Evolutionary conservation across 208 protist genomes (phyloP).

Genomic region (Leishmania braziliensis): DNA sequence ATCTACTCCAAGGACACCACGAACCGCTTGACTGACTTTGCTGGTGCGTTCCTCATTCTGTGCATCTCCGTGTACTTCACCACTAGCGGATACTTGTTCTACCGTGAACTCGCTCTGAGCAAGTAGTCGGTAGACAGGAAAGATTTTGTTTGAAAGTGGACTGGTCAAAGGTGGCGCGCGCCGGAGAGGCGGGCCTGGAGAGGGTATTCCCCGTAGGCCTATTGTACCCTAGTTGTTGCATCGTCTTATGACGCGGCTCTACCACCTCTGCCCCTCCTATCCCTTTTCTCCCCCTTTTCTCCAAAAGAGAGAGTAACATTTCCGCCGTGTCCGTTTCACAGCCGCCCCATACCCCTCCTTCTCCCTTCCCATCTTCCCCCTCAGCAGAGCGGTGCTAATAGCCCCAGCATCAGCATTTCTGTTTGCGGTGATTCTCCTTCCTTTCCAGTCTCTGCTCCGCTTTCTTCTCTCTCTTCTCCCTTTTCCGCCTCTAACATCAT

Average conservation of each 20-base stretch:
- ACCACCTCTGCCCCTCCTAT: background rate
- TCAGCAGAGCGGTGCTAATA: background rate
- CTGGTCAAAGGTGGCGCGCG: background rate
- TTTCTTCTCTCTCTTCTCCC: background rate
- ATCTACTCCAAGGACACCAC: conserved; percentile 65
- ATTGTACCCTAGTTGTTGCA: background rate
- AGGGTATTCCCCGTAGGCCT: background rate
- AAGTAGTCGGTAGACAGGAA: conserved; percentile 1
- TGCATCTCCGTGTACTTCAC: conserved; percentile 85
- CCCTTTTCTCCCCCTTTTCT: background rate
- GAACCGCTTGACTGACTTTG: conserved; percentile 65
- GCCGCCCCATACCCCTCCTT: background rate
- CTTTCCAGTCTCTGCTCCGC: background rate
- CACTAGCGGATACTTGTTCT: conserved; percentile 69
- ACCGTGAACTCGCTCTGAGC: conserved; percentile 62
- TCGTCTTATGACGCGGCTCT: background rate
- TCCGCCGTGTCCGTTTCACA: conserved; percentile 1
- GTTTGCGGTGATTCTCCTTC: background rate
- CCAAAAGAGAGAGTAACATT: background rate
- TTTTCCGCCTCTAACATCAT: background rate
- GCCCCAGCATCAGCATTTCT: background rate
- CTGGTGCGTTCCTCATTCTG: conserved; percentile 66
- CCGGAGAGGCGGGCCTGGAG: background rate
- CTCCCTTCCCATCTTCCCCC: background rate
- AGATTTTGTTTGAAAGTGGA: background rate